A percentile compares a stretch with the other conserved stretches of the same genome.
Evolutionary conservation across 495 filamentous ascomycete genomes (phyloP).

Genomic region (Beverwykella pulmonaria): DNA sequence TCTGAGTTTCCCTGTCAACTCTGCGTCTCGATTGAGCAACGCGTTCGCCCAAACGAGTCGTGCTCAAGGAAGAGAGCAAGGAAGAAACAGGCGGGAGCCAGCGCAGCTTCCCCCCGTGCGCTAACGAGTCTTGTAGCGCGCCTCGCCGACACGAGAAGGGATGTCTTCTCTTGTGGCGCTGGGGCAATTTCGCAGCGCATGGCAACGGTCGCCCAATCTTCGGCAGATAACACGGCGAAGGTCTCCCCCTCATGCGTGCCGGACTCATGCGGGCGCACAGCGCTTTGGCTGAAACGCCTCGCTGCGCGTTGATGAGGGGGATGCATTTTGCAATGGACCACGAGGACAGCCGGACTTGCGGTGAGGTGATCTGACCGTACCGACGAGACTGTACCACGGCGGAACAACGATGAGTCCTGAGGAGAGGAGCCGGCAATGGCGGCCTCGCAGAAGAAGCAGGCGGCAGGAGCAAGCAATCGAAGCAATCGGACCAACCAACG

Average conservation of each 20-base stretch:
- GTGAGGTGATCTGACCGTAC: slow-evolving; percentile 14
- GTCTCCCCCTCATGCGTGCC: slow-evolving; percentile 22
- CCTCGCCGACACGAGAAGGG: background rate
- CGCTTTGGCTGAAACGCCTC: slow-evolving; percentile 32
- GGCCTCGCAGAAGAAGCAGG: background rate
- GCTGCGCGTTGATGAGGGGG: slow-evolving; percentile 26
- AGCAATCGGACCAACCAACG: slow-evolving; percentile 12
- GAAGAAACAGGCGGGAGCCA: slow-evolving; percentile 19
- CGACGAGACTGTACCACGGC: background rate
- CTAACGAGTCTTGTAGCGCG: slow-evolving; percentile 7
- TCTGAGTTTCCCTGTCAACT: background rate
- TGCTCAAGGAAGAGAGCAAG: background rate
- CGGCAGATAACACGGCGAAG: slow-evolving; percentile 29
- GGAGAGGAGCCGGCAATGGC: background rate
- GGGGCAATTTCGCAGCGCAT: slow-evolving; percentile 21
- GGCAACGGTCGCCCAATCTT: slow-evolving; percentile 25
- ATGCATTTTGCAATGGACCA: slow-evolving; percentile 15
- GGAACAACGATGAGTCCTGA: background rate
- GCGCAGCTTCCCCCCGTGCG: slow-evolving; percentile 20
- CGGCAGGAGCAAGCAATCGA: background rate
- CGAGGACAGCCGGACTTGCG: slow-evolving; percentile 17
- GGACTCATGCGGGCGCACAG: slow-evolving; percentile 22
- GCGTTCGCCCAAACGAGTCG: slow-evolving; percentile 15
- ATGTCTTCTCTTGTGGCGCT: background rate
- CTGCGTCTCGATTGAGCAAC: background rate